Conservation (phyloP, 352 stramenopile species). For the Phytophthora foliorum region DNA sequence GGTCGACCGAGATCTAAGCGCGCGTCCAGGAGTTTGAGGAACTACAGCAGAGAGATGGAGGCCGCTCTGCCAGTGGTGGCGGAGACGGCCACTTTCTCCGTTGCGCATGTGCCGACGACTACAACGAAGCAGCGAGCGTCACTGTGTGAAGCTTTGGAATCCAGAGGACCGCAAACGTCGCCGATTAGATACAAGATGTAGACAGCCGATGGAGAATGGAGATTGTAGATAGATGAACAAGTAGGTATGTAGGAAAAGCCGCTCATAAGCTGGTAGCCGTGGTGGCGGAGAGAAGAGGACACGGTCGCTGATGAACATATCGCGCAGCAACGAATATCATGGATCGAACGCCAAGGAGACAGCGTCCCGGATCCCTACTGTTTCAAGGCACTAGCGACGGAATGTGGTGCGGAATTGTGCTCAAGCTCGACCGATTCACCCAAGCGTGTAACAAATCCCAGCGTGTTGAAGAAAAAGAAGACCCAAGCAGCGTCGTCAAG, state of each 20-base stretch:
- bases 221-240: conserved; percentile 26
- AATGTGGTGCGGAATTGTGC: no score
- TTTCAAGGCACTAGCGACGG: no score
- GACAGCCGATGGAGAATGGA: background rate
- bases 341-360: background rate
- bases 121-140: conserved; percentile 20
- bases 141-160: conserved; percentile 25
- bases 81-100: conserved; percentile 19
- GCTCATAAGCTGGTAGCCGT: background rate
- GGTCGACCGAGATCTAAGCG: conserved; percentile 76
- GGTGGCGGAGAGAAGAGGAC: background rate
- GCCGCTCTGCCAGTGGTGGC: conserved; percentile 53
- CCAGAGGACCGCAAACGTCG: conserved; percentile 20
- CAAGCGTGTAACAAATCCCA: no score
- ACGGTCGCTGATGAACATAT: background rate
- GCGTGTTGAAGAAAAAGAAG: no score
- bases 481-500: no score
- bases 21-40: conserved; percentile 52
- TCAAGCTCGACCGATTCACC: no score
- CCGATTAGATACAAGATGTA: conserved; percentile 42
- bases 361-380: no score
- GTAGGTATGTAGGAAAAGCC: conserved; percentile 29
- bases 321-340: background rate
- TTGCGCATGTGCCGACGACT: conserved; percentile 9
- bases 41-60: conserved; percentile 63